These are phyloP conservation scores for Suillus ampliporus DNA, from an alignment of 768 basidiomycete genomes.

Conservation along the genomic window DNA sequence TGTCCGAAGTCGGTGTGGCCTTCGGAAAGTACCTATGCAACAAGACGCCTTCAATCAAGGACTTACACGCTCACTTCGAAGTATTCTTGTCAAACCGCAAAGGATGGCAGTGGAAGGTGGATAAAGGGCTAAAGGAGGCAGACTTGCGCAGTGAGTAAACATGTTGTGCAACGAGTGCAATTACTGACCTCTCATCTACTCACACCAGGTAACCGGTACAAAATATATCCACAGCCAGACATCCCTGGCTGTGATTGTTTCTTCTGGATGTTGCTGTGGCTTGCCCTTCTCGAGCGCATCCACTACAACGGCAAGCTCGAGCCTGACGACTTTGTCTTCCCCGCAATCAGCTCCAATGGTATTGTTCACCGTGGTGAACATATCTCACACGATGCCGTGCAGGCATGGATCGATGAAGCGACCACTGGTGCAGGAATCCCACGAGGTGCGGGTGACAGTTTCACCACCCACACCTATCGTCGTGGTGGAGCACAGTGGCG, in stretches of 20 bases:
- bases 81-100: slow-evolving; percentile 28
- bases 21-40: slow-evolving; percentile 14
- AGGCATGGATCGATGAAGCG: slow-evolving; percentile 36
- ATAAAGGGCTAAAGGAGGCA: slow-evolving; percentile 30
- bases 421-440: slow-evolving; percentile 8
- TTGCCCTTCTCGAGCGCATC: slow-evolving; percentile 12
- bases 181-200: background rate
- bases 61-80: slow-evolving; percentile 25
- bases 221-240: slow-evolving; percentile 42
- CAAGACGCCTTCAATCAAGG: slow-evolving; percentile 12
- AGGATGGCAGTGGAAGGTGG: slow-evolving; percentile 30
- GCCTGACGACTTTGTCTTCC: slow-evolving; percentile 41
- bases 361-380: slow-evolving; percentile 25
- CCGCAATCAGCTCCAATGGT: slow-evolving; percentile 31
- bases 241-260: slow-evolving; percentile 36
- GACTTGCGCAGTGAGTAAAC: slow-evolving; percentile 17
- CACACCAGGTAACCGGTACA: slow-evolving; percentile 34
- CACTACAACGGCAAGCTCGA: slow-evolving; percentile 19
- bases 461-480: slow-evolving; percentile 34
- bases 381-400: slow-evolving; percentile 35
- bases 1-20: background rate
- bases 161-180: background rate
- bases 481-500: slow-evolving; percentile 34
- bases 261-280: slow-evolving; percentile 30
- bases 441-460: slow-evolving; percentile 13